These are phyloP conservation scores for Arthrobotrys entomopaga DNA, from an alignment of 2,329 filamentous ascomycete genomes.

Conservation along the genomic window DNA sequence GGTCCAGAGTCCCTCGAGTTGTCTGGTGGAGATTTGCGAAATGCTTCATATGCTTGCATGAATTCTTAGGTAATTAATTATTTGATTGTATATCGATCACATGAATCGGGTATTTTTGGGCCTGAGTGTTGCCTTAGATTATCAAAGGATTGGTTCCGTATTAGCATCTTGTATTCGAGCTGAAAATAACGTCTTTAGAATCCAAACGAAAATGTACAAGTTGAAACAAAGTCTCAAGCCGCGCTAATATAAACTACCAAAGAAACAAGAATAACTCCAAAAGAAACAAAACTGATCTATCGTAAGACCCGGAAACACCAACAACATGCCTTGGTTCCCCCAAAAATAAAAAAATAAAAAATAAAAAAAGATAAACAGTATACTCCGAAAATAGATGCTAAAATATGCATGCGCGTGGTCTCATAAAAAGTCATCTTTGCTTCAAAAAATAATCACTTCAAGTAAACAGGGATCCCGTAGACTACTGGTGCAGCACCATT, in stretches of 20 bases:
- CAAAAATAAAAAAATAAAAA: conserved; percentile 12
- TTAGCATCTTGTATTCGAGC: neutral
- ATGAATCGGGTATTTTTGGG: neutral
- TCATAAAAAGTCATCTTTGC: neutral
- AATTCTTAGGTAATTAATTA: neutral
- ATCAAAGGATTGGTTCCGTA: neutral
- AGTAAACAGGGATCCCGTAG: conserved; percentile 92
- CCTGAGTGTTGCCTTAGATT: neutral
- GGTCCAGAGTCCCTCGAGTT: neutral
- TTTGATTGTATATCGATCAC: no score
- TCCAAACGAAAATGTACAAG: no score
- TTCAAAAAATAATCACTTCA: conserved; percentile 62
- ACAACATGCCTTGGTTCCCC: conserved; percentile 28
- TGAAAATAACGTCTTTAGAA: neutral
- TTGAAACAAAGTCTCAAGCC: neutral
- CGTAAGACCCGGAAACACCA: conserved; percentile 16
- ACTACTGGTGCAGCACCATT: conserved; percentile 94
- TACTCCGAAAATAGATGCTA: conserved; percentile 19
- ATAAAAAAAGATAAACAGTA: conserved; percentile 17
- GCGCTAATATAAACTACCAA: conserved; percentile 18
- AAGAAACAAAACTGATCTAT: conserved; percentile 3
- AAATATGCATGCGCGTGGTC: conserved; percentile 20
- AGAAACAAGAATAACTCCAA: conserved; percentile 19
- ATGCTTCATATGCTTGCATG: neutral
- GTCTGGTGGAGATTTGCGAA: neutral